Percentiles rank a stretch among this genome's conserved stretches.
These are phyloP conservation scores for Jatropha podagrica DNA, from an alignment of 441 rosid species.

Conservation along the genomic window DNA sequence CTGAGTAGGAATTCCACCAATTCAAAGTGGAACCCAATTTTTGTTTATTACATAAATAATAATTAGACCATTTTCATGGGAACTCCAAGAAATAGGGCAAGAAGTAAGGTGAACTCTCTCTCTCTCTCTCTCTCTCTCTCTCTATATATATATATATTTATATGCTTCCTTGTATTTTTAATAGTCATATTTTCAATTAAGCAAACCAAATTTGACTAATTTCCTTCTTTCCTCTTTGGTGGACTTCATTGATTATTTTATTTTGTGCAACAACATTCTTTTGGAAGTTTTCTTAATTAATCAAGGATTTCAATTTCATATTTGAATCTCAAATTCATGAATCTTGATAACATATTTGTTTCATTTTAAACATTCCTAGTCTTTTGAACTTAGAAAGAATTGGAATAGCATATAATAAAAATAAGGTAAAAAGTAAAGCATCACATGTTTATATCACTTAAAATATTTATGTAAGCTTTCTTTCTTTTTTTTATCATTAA, in stretches of 20 bases:
- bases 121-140: no score
- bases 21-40: constrained; percentile 22
- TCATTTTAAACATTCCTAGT: not conserved
- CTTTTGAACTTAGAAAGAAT: not conserved
- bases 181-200: not conserved
- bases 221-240: not conserved
- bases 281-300: not conserved
- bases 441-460: no score
- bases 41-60: not conserved
- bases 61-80: not conserved
- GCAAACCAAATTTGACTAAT: constrained; percentile 9
- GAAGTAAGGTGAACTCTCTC: no score
- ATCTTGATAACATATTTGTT: not conserved
- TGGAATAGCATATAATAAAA: not conserved
- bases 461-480: no score
- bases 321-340: not conserved
- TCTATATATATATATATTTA: no score
- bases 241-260: not conserved
- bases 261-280: not conserved
- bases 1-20: constrained; percentile 38
- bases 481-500: no score
- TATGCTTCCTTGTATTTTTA: not conserved
- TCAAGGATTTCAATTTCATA: not conserved
- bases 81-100: not conserved
- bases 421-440: not conserved